Evolutionary conservation across 2,329 filamentous ascomycete species (phyloP), one percentile per base, ranked within the genome.

Genomic region (Claviceps capensis): DNA sequence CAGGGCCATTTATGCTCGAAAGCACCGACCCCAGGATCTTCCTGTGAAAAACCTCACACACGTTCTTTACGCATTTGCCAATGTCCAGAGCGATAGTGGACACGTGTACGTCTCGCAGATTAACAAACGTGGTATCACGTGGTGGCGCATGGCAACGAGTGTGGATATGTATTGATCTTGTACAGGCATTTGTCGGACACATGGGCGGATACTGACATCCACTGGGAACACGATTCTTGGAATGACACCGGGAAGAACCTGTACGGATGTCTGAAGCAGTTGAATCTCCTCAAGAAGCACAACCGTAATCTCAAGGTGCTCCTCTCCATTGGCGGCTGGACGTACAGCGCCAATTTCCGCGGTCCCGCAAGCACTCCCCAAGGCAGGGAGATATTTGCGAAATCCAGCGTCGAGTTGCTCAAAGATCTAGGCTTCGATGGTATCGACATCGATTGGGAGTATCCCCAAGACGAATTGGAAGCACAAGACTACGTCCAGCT

Each of bases 291-390:
- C 46, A 96, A 96, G 72, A 79, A 81, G 57, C 74, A 77, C 55
- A 86, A 95, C 67, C 83, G 88, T 47, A 83, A 90, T 59, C 74
- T 96, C 55, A 95, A 95, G 67, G 73, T 93, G 3, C 75, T 96
- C 13, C 77, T 96, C 4, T 89, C 85, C 51, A 87, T 96, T 55
- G 90, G 90, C 55, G 91, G 91, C 49, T 96, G 89, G 89, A 95
- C 89, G 0, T 95, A 95, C 67, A 87, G 84, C 56, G 72, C 78
- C 65, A 93, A 95, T 70, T 94, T 96, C 67, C 76, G 79, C n/a
- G 71, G 69, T 30, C 85, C 88, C 0, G 84, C 85, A 1, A 85
- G 85, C 43, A 88, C 85, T 0, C 73, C 79, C 0, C 67, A 77
- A 23, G 88, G 88, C 8, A 79, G 89, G 7, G 72, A 74, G 34